Percentiles rank a stretch among this genome's conserved stretches.
phyloP scores from a whole-genome alignment of 306 rosid species.

The Betula pendula region DNA sequence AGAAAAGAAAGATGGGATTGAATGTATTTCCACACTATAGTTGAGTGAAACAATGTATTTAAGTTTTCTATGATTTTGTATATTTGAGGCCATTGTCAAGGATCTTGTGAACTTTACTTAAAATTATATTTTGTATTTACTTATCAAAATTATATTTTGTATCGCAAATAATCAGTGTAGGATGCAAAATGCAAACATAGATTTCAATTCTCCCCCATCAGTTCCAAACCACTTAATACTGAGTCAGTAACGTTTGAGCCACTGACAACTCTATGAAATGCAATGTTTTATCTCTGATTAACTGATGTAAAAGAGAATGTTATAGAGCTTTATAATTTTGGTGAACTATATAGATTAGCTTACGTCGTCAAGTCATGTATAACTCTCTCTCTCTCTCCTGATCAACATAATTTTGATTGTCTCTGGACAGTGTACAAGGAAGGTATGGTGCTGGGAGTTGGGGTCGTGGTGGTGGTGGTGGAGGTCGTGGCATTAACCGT shows the following conservation, averaged over 20 bases:
- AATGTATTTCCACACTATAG: background rate
- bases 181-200: background rate
- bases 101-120: background rate
- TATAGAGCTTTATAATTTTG: background rate
- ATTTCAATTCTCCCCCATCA: background rate
- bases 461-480: slow-evolving; percentile 18
- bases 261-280: background rate
- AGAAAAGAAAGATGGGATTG: background rate
- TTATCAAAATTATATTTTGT: background rate
- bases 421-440: slow-evolving; percentile 29
- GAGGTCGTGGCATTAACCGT: slow-evolving; percentile 3
- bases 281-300: background rate
- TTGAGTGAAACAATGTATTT: background rate
- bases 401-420: slow-evolving; percentile 8
- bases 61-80: background rate
- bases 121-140: background rate
- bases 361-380: background rate
- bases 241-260: background rate
- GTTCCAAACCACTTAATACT: background rate
- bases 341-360: background rate
- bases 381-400: background rate
- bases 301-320: background rate
- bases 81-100: background rate
- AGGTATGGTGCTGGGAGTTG: slow-evolving; percentile 16
- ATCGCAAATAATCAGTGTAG: background rate